Evolutionary conservation across 2,329 filamentous ascomycete genomes (phyloP), one percentile per base, ranked within the genome.

Genomic region (Exophiala sideris): DNA sequence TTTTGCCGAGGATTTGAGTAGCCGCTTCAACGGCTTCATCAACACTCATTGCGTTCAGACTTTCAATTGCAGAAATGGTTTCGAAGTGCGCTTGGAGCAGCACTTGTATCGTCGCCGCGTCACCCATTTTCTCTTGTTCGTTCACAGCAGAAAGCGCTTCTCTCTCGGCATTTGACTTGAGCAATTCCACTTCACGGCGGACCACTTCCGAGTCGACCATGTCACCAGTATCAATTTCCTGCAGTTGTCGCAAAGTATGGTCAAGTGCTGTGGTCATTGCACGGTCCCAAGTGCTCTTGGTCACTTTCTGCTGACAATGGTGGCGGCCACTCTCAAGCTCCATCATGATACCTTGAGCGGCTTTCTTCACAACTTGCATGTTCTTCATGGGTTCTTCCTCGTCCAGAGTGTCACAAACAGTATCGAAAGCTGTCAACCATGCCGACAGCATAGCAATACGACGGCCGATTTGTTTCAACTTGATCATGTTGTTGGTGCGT

Each of bases 341-440:
- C 5, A 89, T 78, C 24, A 96, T 79, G 39, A 97, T 91, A 1
- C 92, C 94, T 52, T 89, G 84, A 0, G 92, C 92, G 1, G 89
- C 91, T 71, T 92, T 95, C 52, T 91, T 85, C 75, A 97, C 88
- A 0, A 87, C 81, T 2, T 79, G 71, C 41, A 96, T 74, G 61
- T 84, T 88, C 32, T 80, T 73, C 1, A 91, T 83, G 0, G 79
- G 73, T 11, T 85, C 80, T 56, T 87, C 86, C 16, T 84, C 81
- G 48, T 87, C 86, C 14, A 85, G 80, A 45, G 79, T 79, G 36
- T 90, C 89, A 62, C 87, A 92, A 2, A 95, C 82, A 1, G 81
- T 78, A 59, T 97, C 92, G 64, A 97, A 99, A 1, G 91, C 90
- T 1, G 88, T 88, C 52, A 96, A 87, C 94, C 94, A 99, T 1